phyloP scores from a whole-genome alignment of 495 filamentous ascomycete species.

The Pyronema omphalodes region DNA sequence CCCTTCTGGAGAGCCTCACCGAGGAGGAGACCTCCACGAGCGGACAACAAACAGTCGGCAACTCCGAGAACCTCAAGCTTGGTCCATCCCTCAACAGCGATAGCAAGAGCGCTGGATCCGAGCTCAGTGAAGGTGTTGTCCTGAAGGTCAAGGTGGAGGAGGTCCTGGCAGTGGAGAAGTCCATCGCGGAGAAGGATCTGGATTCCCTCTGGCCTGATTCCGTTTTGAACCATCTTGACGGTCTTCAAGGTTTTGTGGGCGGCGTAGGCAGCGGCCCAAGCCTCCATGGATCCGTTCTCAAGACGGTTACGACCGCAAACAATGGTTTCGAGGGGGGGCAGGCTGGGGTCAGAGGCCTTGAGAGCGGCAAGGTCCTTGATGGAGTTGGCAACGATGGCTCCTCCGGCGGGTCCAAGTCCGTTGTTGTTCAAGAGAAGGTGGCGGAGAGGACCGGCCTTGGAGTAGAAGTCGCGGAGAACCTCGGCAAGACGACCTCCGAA shows the following conservation, averaged over 20 bases:
- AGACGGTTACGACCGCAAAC: slow-evolving; percentile 90
- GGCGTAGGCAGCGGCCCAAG: slow-evolving; percentile 73
- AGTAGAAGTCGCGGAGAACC: slow-evolving; percentile 69
- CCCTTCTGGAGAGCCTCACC: slow-evolving; percentile 54
- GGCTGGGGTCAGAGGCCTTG: slow-evolving; percentile 55
- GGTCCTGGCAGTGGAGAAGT: slow-evolving; percentile 41
- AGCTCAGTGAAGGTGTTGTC: slow-evolving; percentile 87
- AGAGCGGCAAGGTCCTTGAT: slow-evolving; percentile 53
- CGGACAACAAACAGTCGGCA: slow-evolving; percentile 66
- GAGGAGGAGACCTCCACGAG: slow-evolving; percentile 58
- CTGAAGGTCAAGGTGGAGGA: slow-evolving; percentile 72
- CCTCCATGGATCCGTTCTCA: slow-evolving; percentile 87
- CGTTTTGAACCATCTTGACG: slow-evolving; percentile 97
- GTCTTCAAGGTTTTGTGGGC: slow-evolving; percentile 61
- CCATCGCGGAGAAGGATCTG: slow-evolving; percentile 57
- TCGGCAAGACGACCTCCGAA: slow-evolving; percentile 85
- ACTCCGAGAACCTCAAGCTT: slow-evolving; percentile 68
- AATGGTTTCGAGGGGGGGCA: slow-evolving; percentile 73
- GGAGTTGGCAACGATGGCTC: slow-evolving; percentile 65
- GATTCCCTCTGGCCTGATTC: slow-evolving; percentile 87
- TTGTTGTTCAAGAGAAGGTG: slow-evolving; percentile 96
- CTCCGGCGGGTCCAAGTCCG: slow-evolving; percentile 82
- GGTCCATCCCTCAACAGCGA: slow-evolving; percentile 54
- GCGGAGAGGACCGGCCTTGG: slow-evolving; percentile 65
- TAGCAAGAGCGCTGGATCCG: slow-evolving; percentile 61